Evolutionary conservation across 2,329 filamentous ascomycete species (phyloP).

Genomic region (Fusarium pininemorale): DNA sequence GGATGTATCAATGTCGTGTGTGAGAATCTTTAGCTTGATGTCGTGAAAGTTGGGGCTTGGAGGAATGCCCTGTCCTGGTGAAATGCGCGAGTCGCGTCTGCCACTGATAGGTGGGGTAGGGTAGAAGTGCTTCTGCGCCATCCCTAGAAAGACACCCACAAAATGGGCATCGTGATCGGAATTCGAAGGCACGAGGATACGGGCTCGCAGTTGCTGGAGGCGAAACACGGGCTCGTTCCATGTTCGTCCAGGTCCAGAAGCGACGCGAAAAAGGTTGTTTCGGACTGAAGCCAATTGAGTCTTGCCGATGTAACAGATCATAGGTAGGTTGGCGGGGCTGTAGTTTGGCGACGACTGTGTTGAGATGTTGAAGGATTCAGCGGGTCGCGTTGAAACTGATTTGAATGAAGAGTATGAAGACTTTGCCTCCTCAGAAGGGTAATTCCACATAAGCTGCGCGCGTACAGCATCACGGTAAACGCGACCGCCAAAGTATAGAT

Average conservation of each 20-base stretch:
- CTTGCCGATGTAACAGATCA: conserved; percentile 59
- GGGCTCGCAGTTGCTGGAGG: conserved; percentile 58
- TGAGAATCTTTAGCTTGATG: conserved; percentile 60
- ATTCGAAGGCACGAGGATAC: conserved; percentile 58
- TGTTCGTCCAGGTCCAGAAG: conserved; percentile 50
- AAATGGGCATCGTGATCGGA: conserved; percentile 62
- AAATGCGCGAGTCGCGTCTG: conserved; percentile 43
- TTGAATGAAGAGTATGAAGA: conserved; percentile 47
- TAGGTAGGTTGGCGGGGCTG: conserved; percentile 43
- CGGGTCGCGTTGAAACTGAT: conserved; percentile 50
- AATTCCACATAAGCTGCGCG: conserved; percentile 61
- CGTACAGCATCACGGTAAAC: conserved; percentile 57
- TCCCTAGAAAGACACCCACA: conserved; percentile 61
- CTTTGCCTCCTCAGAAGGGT: conserved; percentile 38
- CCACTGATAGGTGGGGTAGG: conserved; percentile 27
- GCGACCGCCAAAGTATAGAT: conserved; percentile 59
- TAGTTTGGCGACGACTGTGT: conserved; percentile 36
- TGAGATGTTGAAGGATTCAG: conserved; percentile 43
- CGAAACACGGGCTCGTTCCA: conserved; percentile 59
- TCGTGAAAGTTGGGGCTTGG: conserved; percentile 54
- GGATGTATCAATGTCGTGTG: conserved; percentile 57
- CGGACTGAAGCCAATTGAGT: conserved; percentile 57
- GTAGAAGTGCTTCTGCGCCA: conserved; percentile 67
- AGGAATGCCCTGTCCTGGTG: conserved; percentile 25
- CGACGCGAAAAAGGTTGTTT: conserved; percentile 57